Base-by-base conservation (phyloP, 225 moss, liverwort and hornwort genomes). In the Antitrichia curtipendula region DNA sequence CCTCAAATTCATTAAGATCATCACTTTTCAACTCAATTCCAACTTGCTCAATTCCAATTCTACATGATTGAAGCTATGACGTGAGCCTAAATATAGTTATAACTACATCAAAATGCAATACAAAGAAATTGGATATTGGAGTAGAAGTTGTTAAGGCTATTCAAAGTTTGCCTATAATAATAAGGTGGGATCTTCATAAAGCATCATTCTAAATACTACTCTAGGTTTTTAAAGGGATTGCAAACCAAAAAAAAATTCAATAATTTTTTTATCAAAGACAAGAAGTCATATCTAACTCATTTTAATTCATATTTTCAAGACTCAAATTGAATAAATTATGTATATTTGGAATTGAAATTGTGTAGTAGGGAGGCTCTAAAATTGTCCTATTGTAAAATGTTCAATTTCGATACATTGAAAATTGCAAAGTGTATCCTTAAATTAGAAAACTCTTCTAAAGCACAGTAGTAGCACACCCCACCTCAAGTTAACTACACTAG, bases 181-280 rank as follows among this genome's bases (percentile, higher is more conserved):
- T n/a, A n/a, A n/a, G 4, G 32, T 50, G 1, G 13, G 13, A 74
- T 74, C 20, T 49, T 32, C 3, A 32, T 32, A 32, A 49, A 49
- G 7, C 5, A 75, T 50, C 50, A 50, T 20, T 32, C 8, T 12
- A 27, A 32, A 0, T 8, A 32, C 0, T 34, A 12, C 4, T 50
- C 1, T 1, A n/a, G 1, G 3, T 49, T 32, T 21, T 32, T 6
- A 12, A 25, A 73, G 10, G 4, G 4, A 0, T 18, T 47, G 3
- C 7, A 47, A 73, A 0, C 12, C 3, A 20, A 2, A 32, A 49
- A 49, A 21, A 3, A 31, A 7, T 75, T 43, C 1, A 34, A 32
- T 4, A 34, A 52, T 5, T 7, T 22, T 32, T 34, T 22, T 1
- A 21, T 75, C 7, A 13, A 75, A 29, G 32, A 21, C 5, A 50